Evolutionary conservation across 768 basidiomycete genomes (phyloP).

Genomic region (Naganishia vaughanmartiniae): DNA sequence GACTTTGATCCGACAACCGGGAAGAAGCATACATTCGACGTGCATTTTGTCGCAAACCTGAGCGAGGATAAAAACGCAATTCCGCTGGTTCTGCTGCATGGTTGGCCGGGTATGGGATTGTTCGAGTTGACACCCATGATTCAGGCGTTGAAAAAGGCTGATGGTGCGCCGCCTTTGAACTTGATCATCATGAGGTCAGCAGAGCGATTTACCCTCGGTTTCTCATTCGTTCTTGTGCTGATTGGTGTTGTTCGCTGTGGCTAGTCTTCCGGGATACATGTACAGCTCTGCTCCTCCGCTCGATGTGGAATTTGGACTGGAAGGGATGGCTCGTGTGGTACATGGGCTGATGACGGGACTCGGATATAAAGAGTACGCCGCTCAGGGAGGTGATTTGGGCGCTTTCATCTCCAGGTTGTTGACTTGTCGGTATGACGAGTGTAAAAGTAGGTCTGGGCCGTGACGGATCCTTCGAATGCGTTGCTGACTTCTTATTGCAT

Average conservation of each 20-base stretch:
- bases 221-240: too few species aligned
- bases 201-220: not conserved
- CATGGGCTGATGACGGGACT: constrained; percentile 46
- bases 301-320: constrained; percentile 37
- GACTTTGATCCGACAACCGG: constrained; percentile 21
- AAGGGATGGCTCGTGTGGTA: constrained; percentile 41
- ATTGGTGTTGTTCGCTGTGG: not conserved
- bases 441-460: constrained; percentile 42
- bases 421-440: constrained; percentile 37
- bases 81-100: constrained; percentile 28
- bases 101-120: constrained; percentile 31
- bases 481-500: not conserved
- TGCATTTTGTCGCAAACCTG: constrained; percentile 27
- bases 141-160: constrained; percentile 24
- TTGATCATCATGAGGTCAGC: constrained; percentile 34
- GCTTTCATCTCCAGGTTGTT: constrained; percentile 38
- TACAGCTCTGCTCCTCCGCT: constrained; percentile 45
- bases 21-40: constrained; percentile 21
- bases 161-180: constrained; percentile 31
- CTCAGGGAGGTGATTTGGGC: constrained; percentile 52
- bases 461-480: not conserved
- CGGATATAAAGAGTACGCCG: constrained; percentile 39
- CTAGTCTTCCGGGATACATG: constrained; percentile 43
- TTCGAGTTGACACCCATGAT: constrained; percentile 40
- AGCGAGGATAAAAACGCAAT: constrained; percentile 17